A percentile compares a stretch with the other conserved stretches of the same genome.
Evolutionary conservation across 108 stramenopile genomes (phyloP).

Genomic region (Hondaea fermentalgiana): DNA sequence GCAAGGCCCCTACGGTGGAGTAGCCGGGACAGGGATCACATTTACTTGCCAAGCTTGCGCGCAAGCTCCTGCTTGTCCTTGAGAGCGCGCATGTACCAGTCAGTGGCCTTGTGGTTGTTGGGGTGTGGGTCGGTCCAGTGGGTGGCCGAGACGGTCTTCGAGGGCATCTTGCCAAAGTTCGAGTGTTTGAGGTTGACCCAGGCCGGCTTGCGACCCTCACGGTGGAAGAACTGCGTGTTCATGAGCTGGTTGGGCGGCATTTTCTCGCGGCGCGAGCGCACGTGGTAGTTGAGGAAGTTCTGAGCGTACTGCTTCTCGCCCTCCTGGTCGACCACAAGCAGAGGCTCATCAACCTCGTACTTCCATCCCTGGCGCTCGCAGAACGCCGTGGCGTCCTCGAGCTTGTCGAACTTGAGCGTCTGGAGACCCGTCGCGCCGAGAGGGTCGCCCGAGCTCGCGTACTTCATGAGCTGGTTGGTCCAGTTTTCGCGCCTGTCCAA

Average conservation of each 20-base stretch:
- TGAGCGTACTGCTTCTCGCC: conserved; percentile 6
- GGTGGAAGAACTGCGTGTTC: not conserved
- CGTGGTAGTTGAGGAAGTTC: conserved; percentile 15
- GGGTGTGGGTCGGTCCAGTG: conserved; percentile 13
- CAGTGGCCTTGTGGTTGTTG: conserved; percentile 3
- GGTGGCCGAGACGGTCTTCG: not conserved
- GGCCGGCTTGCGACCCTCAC: not conserved
- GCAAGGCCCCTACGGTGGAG: no score
- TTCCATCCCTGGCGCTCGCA: conserved; percentile 84
- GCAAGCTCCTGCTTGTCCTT: not conserved
- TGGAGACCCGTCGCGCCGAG: conserved; percentile 60
- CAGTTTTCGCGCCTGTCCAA: conserved; percentile 32
- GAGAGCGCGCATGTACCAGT: conserved; percentile 7
- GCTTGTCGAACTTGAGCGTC: conserved; percentile 66
- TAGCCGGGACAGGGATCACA: no score
- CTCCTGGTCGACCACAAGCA: conserved; percentile 23
- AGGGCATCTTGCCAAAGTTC: not conserved
- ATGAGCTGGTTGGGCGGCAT: not conserved
- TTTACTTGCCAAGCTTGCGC: conserved; percentile 21
- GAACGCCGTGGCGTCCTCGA: conserved; percentile 79
- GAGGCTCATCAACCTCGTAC: conserved; percentile 62
- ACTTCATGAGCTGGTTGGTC: conserved; percentile 90
- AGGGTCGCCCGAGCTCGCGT: conserved; percentile 80
- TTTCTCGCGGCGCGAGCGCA: not conserved
- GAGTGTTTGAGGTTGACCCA: conserved; percentile 9